Base-by-base conservation (phyloP, 2,329 filamentous ascomycete genomes). In the Helotiales sp. region DNA sequence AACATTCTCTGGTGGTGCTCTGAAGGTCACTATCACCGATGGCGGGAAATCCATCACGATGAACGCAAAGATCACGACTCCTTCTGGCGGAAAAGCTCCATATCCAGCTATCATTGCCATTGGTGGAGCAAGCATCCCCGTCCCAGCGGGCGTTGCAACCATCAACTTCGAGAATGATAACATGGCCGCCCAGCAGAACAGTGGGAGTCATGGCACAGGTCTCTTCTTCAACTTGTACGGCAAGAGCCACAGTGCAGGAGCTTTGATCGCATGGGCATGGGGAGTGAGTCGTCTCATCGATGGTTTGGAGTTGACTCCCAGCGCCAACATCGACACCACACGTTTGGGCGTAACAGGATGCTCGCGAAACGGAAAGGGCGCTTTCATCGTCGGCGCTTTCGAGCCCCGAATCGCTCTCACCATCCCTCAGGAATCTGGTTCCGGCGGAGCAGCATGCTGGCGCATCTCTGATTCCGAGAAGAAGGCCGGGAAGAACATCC, bases 321-420 rank as follows among this genome's bases (percentile, higher is more conserved):
- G 80, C 45, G 72, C 75, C 2, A 71, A 71, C 10, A 87, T 89
- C 75, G 82, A 86, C 76, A 72, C 81, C 26, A 80, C 75, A 43
- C 79, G 79, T 2, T 77, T 87, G 22, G 87, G 85, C 57, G 86
- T 89, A 1, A 89, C 86, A 15, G 87, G 87, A 5, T 90, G 87
- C 80, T 89, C 86, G 62, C 84, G 87, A 47, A 88, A 89, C 77
- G 87, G 86, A 64, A 89, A 89, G 79, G 87, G 87, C 13, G 87
- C 87, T 32, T 83, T 89, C 69, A 80, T 89, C n/a, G 85, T 83
- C 4, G 86, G 86, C 17, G 87, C 87, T 2, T 80, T 89, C 24
- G 85, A 87, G 67, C 75, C 80, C 63, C 86, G 87, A 49, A 86
- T 89, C 67, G 86, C 84, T 20, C 81, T 90, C 37, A 87, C 86